Base-by-base conservation (phyloP, 2,329 filamentous ascomycete genomes). In the Fusarium scirpi region DNA sequence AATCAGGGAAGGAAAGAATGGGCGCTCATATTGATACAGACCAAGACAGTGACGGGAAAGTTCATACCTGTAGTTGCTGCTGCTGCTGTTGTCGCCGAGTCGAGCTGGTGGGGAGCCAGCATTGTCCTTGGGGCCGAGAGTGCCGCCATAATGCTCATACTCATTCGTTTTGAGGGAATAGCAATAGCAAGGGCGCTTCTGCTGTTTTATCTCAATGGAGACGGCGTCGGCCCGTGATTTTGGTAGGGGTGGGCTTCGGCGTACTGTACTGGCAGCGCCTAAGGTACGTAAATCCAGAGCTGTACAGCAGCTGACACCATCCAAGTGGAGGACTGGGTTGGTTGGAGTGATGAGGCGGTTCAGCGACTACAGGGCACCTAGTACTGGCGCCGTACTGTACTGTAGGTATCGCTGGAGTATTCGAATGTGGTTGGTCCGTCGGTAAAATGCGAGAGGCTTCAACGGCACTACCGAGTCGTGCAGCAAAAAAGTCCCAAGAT, bases 71-170 rank as follows among this genome's bases (percentile, higher is more conserved):
- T 66, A 38, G 72, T 12, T 45, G 24, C 24, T 24, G 24, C 24
- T 24, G 72, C 24, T 45, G 43, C 68, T 74, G 62, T 48, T 45
- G 72, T 32, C 32, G 53, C 58, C 63, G 70, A 70, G 56, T 72
- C 68, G 63, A 71, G 73, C 58, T 74, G 72, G 72, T 72, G 74
- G 66, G 66, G 61, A 54, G 69, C 61, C 57, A 62, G 67, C 56
- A 72, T 54, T 60, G 67, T 67, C 56, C 70, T 63, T 55, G 72
- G 61, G 59, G 58, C 73, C 68, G 74, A 74, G 52, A 74, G 58
- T 64, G 69, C 65, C 72, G 74, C 73, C 73, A 76, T 74, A 57
- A 63, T 69, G 48, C 44, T 27, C 57, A 43, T 53, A 24, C 24
- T 47, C 29, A 20, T 54, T 54, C 34, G 29, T 58, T 57, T 69